Conservation (phyloP, 139 green algal genomes). For the Haematococcus sp. region DNA sequence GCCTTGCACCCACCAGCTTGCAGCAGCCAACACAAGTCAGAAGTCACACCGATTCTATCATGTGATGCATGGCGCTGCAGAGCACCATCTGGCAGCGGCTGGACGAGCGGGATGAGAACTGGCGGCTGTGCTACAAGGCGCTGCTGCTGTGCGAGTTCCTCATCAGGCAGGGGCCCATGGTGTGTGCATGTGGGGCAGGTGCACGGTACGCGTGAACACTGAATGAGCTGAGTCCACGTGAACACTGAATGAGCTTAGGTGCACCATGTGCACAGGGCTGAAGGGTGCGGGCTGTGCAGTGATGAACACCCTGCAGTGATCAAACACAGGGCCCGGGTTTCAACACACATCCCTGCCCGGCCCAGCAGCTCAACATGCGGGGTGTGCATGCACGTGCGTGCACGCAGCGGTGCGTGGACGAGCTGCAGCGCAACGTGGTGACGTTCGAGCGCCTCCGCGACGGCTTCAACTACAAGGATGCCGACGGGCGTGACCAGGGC, state of each 20-base stretch:
- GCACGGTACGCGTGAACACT: too few relatives aligned
- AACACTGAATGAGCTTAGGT: too few relatives aligned
- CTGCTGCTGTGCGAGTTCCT: slow-evolving; percentile 89
- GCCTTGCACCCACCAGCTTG: too few relatives aligned
- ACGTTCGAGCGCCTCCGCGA: slow-evolving; percentile 71
- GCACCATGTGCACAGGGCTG: too few relatives aligned
- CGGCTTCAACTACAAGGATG: slow-evolving; percentile 85
- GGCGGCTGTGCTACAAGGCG: slow-evolving; percentile 90
- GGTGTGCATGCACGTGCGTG: not conserved
- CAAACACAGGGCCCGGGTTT: too few relatives aligned
- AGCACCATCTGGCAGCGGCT: slow-evolving; percentile 68
- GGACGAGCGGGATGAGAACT: slow-evolving; percentile 76
- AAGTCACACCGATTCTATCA: too few relatives aligned
- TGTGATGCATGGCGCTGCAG: too few relatives aligned
- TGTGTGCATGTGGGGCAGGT: too few relatives aligned
- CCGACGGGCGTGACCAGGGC: slow-evolving; percentile 71
- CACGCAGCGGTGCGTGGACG: slow-evolving; percentile 56
- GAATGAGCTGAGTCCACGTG: too few relatives aligned
- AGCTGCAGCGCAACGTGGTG: slow-evolving; percentile 53
- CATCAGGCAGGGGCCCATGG: slow-evolving; percentile 78
- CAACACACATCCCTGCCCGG: not conserved
- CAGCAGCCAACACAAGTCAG: too few relatives aligned
- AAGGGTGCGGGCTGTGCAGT: too few relatives aligned
- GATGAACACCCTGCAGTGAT: too few relatives aligned
- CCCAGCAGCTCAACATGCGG: not conserved